Conservation (phyloP, 2,329 filamentous ascomycete species). For the Fonsecaea nubica region DNA sequence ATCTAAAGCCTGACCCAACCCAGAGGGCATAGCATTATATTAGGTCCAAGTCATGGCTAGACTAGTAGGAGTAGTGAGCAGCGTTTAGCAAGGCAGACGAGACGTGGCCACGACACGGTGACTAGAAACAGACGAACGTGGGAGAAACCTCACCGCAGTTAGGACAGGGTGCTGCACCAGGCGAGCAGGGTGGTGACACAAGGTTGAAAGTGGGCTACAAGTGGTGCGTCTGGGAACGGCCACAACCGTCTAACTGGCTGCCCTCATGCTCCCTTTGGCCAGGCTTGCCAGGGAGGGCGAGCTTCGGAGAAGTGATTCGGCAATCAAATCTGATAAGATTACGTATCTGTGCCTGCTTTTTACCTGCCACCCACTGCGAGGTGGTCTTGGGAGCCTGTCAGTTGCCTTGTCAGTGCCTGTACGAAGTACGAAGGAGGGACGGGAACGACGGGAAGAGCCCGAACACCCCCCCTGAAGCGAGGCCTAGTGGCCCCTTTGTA, state of each 20-base stretch:
- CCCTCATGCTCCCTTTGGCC: too few relatives aligned
- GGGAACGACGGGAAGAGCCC: neutral
- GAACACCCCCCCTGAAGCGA: neutral
- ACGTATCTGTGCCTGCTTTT: neutral
- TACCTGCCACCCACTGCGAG: too few relatives aligned
- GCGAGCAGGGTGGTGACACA: constrained; percentile 12
- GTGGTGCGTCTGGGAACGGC: constrained; percentile 13
- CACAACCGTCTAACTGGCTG: neutral
- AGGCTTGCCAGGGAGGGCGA: neutral
- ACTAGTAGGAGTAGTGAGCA: neutral
- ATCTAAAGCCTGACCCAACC: constrained; percentile 22
- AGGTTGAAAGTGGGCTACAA: neutral
- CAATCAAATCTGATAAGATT: constrained; percentile 23
- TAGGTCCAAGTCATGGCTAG: constrained; percentile 3
- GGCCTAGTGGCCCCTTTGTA: neutral
- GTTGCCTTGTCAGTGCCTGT: too few relatives aligned
- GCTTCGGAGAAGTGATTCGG: neutral
- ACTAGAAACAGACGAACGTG: neutral
- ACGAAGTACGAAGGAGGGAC: neutral
- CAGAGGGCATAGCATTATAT: constrained; percentile 28
- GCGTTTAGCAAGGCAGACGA: neutral
- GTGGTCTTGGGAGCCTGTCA: too few relatives aligned
- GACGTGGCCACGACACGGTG: neutral
- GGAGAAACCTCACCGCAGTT: neutral
- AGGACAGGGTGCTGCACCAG: too few relatives aligned